phyloP scores from a whole-genome alignment of 1,284 basidiomycete species.

The Lignosus rhinocerotis region DNA sequence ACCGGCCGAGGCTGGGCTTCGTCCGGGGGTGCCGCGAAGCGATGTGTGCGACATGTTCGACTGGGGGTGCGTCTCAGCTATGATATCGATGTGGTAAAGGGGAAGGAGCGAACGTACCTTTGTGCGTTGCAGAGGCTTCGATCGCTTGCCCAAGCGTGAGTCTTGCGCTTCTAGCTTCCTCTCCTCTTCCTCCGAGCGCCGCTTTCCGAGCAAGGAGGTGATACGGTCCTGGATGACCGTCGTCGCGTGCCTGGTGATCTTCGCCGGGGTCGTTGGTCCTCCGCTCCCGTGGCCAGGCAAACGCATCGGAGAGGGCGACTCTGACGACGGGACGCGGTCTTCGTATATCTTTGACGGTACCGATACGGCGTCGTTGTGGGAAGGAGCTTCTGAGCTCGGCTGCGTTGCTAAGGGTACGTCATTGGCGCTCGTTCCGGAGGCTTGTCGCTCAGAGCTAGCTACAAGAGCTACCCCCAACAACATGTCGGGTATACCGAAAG shows the following conservation, averaged over 20 bases:
- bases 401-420: not conserved
- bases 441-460: not conserved
- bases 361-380: not conserved
- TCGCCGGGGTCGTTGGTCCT: conserved; percentile 26
- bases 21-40: not conserved
- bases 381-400: not conserved
- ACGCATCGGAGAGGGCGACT: conserved; percentile 47
- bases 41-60: conserved; percentile 3
- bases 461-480: conserved; percentile 17
- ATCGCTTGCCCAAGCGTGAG: conserved; percentile 39
- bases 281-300: conserved; percentile 28
- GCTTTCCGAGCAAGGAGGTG: conserved; percentile 65
- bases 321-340: conserved; percentile 57
- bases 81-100: not conserved
- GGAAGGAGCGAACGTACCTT: conserved; percentile 39
- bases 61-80: not conserved
- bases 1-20: not conserved
- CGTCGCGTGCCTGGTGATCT: conserved; percentile 43
- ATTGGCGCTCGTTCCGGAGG: not conserved
- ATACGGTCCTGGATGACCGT: conserved; percentile 63
- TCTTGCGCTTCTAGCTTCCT: conserved; percentile 21
- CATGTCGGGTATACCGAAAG: conserved; percentile 27
- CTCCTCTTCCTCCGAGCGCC: conserved; percentile 45
- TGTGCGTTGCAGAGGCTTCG: conserved; percentile 41
- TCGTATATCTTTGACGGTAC: conserved; percentile 16